Conservation (phyloP, 768 basidiomycete species). For the Boletus rubroflammeus region DNA sequence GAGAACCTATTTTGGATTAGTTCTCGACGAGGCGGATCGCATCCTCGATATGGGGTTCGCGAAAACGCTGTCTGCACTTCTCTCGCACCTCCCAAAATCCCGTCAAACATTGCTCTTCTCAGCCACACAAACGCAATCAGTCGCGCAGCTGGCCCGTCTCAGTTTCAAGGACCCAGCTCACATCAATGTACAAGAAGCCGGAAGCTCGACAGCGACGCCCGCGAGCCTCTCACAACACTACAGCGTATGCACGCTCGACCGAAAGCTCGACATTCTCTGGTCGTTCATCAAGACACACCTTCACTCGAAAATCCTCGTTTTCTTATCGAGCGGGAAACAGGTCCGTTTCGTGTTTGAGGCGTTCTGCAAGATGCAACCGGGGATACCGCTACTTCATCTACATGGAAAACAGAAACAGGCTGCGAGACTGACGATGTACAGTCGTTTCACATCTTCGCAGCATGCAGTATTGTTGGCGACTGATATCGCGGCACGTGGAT, state of each 20-base stretch:
- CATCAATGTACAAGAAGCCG: constrained; percentile 57
- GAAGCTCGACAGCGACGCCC: constrained; percentile 54
- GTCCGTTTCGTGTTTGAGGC: constrained; percentile 96
- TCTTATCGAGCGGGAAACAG: constrained; percentile 94
- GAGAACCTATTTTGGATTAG: constrained; percentile 35
- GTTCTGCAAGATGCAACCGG: constrained; percentile 94
- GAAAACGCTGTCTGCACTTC: constrained; percentile 81
- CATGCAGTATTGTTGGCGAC: constrained; percentile 91
- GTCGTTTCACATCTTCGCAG: constrained; percentile 75
- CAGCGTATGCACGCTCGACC: constrained; percentile 74
- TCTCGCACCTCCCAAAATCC: constrained; percentile 86
- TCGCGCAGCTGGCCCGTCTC: constrained; percentile 83
- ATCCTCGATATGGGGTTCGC: constrained; percentile 97
- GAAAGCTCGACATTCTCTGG: constrained; percentile 90
- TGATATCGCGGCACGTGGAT: constrained; percentile 91
- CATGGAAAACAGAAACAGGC: constrained; percentile 97
- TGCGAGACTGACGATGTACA: constrained; percentile 80
- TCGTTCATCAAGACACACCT: constrained; percentile 94
- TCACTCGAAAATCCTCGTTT: constrained; percentile 87
- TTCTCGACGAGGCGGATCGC: constrained; percentile 95
- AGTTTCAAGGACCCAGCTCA: constrained; percentile 79
- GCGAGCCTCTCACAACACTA: constrained; percentile 86
- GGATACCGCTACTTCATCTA: constrained; percentile 85
- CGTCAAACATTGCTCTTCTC: constrained; percentile 97
- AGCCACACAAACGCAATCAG: constrained; percentile 91